These are phyloP conservation scores for Pelargonium australe DNA, from an alignment of 441 rosid species.

Conservation along the genomic window DNA sequence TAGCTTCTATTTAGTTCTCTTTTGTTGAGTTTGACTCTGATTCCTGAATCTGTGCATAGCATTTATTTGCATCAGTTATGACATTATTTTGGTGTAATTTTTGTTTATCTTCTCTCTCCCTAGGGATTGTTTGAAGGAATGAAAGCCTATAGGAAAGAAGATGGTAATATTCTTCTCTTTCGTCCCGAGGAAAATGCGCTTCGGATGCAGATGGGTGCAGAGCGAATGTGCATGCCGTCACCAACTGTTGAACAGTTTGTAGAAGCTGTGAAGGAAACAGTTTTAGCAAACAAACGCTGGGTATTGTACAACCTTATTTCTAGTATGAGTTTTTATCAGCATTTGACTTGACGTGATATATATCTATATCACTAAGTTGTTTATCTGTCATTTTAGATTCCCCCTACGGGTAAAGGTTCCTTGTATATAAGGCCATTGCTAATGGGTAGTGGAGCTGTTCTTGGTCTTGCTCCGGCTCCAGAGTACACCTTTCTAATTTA, in stretches of 20 bases:
- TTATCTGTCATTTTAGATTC: conserved; percentile 42
- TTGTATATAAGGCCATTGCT: conserved; percentile 76
- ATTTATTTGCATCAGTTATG: conserved; percentile 8
- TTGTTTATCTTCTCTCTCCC: background rate
- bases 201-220: conserved; percentile 66
- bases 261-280: conserved; percentile 57
- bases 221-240: conserved; percentile 73
- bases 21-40: background rate
- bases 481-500: conserved; percentile 67
- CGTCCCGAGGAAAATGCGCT: conserved; percentile 71
- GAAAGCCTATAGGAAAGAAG: conserved; percentile 61
- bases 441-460: conserved; percentile 67
- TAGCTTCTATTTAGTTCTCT: background rate
- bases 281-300: conserved; percentile 69
- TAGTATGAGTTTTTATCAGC: background rate
- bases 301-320: conserved; percentile 24
- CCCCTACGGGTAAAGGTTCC: conserved; percentile 85
- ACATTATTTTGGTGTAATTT: background rate
- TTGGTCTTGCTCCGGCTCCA: conserved; percentile 79
- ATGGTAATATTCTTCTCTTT: conserved; percentile 49
- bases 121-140: conserved; percentile 72
- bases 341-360: background rate
- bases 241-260: conserved; percentile 61
- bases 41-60: background rate
- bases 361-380: conserved; percentile 13